phyloP scores from a whole-genome alignment of 345 rosid species.

The Moricandia moricandioides region DNA sequence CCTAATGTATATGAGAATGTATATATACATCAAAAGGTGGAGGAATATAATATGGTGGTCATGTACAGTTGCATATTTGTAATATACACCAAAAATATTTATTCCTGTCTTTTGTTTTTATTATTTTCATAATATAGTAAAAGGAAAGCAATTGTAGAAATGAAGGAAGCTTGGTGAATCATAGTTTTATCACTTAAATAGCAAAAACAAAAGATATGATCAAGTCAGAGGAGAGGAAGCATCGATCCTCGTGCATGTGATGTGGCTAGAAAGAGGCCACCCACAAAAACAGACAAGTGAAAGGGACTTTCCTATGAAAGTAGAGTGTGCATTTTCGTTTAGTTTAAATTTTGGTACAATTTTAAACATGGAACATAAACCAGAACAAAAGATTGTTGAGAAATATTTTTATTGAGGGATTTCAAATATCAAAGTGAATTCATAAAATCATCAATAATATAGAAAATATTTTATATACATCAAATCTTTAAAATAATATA shows the following conservation, averaged over 20 bases:
- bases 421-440: not conserved
- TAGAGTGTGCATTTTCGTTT: not conserved
- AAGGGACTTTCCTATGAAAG: conserved; percentile 11
- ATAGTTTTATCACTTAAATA: conserved; percentile 26
- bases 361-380: not conserved
- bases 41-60: not conserved
- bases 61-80: conserved; percentile 23
- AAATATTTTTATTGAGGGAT: not conserved
- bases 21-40: conserved; percentile 26
- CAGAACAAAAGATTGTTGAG: not conserved
- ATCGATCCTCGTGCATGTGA: conserved; percentile 31
- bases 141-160: conserved; percentile 13
- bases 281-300: conserved; percentile 7
- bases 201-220: conserved; percentile 21
- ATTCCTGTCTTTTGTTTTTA: not conserved
- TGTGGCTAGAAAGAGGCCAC: conserved; percentile 23
- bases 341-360: not conserved
- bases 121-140: not conserved
- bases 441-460: not conserved
- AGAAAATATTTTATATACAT: not conserved
- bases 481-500: not conserved
- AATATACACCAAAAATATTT: not conserved
- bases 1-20: conserved; percentile 20
- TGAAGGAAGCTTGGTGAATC: conserved; percentile 12
- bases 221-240: conserved; percentile 18